A percentile compares a stretch with the other conserved stretches of the same genome.
Conservation (phyloP, 2,329 filamentous ascomycete genomes). For the Blastomyces parvus region DNA sequence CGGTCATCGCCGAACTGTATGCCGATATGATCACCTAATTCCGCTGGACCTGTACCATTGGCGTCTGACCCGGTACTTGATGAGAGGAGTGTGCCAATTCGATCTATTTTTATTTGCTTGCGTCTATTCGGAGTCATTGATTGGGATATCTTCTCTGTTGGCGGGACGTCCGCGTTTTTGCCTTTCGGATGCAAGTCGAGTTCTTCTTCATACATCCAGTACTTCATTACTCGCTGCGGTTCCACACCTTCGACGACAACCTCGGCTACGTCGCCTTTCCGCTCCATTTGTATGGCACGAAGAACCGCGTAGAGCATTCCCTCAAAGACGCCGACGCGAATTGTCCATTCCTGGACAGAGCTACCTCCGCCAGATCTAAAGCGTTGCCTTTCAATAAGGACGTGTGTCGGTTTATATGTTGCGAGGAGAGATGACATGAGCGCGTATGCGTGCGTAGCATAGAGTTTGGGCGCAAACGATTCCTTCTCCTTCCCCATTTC, state of each 20-base stretch:
- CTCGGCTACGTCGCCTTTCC: conserved; percentile 24
- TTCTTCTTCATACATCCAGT: conserved; percentile 39
- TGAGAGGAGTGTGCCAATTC: conserved; percentile 49
- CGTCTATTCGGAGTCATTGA: conserved; percentile 21
- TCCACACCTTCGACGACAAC: conserved; percentile 43
- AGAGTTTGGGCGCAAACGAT: conserved; percentile 44
- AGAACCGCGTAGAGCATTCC: conserved; percentile 68
- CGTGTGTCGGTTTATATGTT: conserved; percentile 50
- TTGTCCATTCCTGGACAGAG: conserved; percentile 69
- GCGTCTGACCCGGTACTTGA: background rate
- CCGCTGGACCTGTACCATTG: background rate
- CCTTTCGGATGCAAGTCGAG: conserved; percentile 8
- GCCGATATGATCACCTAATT: background rate
- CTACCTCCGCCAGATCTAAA: conserved; percentile 55
- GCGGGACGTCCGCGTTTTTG: background rate
- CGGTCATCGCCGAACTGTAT: conserved; percentile 8
- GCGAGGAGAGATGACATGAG: conserved; percentile 44
- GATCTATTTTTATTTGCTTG: conserved; percentile 52
- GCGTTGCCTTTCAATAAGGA: conserved; percentile 61
- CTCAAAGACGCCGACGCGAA: conserved; percentile 73
- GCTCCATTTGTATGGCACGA: conserved; percentile 44
- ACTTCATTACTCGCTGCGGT: conserved; percentile 48
- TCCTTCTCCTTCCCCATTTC: conserved; percentile 29
- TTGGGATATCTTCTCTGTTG: conserved; percentile 11
- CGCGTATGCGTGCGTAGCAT: conserved; percentile 48